Base-by-base conservation (phyloP, 495 filamentous ascomycete species). In the Hypoxylon intermedium region DNA sequence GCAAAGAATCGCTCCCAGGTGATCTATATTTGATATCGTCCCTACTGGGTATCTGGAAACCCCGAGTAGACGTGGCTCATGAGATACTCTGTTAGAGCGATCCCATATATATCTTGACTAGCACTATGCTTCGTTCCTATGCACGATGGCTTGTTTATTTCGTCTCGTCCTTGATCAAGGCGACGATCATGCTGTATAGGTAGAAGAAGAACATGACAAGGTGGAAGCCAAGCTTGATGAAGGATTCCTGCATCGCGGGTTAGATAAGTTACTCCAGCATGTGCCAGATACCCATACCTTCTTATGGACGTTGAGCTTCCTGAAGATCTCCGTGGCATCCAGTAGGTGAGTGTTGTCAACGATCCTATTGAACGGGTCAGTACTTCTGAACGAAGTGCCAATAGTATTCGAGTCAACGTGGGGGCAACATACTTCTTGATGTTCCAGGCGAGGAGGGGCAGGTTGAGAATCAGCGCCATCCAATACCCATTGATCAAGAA, bases 191-290 rank as follows among this genome's bases (percentile, higher is more conserved):
- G 79, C 85, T 93, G 86, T 98, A 99, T 20, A 99, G 87, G 79
- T 99, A 99, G 86, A 97, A 99, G 84, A 99, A 99, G 85, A 99
- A 99, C 89, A 99, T 95, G 78, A 98, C 73, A 33, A 99, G 86
- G 75, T 98, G 94, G 85, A 99, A 98, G 55, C 93, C 95, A 31
- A 99, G 90, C 77, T 99, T 99, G 79, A 95, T 88, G 77, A 99
- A 98, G 5, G 93, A 97, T 86, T 99, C 95, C 93, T 97, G 24
- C 42, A 45, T 38, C 9, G 9, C 3, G 4, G 4, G 21, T 56
- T 36, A 49, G 38, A 46, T 18, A 9, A 18, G 7, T 9, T 7
- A n/a, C 33, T 52, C 28, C 5, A 26, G 23, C 38, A 18, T 1
- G 6, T 18, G 9, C 15, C 23, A 19, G 20, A 49, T 43, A 21